Base-by-base conservation (phyloP, 2,329 filamentous ascomycete genomes). In the Trichoderma atrobrunneum region DNA sequence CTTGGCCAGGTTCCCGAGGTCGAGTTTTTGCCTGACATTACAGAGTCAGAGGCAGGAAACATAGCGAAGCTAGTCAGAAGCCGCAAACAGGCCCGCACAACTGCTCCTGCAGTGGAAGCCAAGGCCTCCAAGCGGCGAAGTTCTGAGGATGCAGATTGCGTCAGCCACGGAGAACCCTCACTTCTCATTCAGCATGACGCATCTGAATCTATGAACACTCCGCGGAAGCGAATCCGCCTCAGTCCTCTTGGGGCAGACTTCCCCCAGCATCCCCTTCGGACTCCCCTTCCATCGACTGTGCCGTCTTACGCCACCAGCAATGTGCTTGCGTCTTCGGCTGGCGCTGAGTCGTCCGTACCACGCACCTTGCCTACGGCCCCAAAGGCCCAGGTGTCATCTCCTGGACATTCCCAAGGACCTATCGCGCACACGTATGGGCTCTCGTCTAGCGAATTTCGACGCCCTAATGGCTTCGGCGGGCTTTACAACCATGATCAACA, bases 11-110 rank as follows among this genome's bases (percentile, higher is more conserved):
- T 89, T 2, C 88, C 88, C 0, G 88, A 89, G 73, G 87, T 90
- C 71, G 88, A 90, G 79, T 87, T 90, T 21, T 82, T 90, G 5
- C 87, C 88, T 2, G 85, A 87, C 72, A 87, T 89, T 74, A 80
- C 81, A 16, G 83, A 82, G 43, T 82, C 82, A 11, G 75, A 78
- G 24, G 73, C 74, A 14, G 74, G 73, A 18, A 76, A 73, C 34
- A 74, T 75, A 12, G 66, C 74, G 3, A 80, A 80, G 54, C 71
- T 77, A 16, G 70, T 30, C 57, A 73, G 73, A 54, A 59, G 69
- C 26, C 78, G 77, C 54, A 71, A 76, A 43, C 75, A 76, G 62
- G 73, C 57, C 32, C 72, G 74, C 39, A 70, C 43, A 24, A 67
- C 30, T 21, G 72, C 68, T 54, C 4, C 16, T n/a, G 26, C 24